These are phyloP conservation scores for Anthracocystis walkeri DNA, from an alignment of 1,284 basidiomycete species.

Conservation along the genomic window DNA sequence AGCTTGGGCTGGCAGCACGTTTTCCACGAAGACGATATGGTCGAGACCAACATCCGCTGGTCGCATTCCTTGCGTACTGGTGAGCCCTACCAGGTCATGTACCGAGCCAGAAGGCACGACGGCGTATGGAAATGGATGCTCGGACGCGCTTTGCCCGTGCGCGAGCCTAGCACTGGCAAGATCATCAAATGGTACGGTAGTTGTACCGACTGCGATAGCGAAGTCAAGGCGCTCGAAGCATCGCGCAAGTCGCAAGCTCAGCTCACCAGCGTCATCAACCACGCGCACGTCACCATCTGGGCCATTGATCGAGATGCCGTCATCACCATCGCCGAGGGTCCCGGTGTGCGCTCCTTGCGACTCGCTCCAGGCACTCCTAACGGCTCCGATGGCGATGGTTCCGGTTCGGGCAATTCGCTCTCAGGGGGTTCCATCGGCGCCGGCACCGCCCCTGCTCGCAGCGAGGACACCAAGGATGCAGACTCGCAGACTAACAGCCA, in stretches of 20 bases:
- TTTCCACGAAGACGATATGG: constrained; percentile 70
- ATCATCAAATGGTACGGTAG: constrained; percentile 69
- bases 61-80: constrained; percentile 68
- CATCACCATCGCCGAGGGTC: constrained; percentile 64
- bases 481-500: constrained; percentile 55
- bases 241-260: constrained; percentile 60
- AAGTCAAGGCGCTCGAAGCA: constrained; percentile 62
- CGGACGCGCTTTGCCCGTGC: constrained; percentile 65
- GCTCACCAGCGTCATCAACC: constrained; percentile 65
- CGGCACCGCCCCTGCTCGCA: constrained; percentile 22
- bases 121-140: constrained; percentile 67
- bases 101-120: constrained; percentile 64
- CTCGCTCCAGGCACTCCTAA: constrained; percentile 61
- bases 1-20: constrained; percentile 68
- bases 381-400: constrained; percentile 50
- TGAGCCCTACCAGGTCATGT: constrained; percentile 68
- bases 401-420: constrained; percentile 42
- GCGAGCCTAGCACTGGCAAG: constrained; percentile 54
- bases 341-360: constrained; percentile 61
- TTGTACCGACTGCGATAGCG: constrained; percentile 65
- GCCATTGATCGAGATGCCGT: constrained; percentile 58
- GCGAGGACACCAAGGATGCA: constrained; percentile 45
- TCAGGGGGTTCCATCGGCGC: constrained; percentile 25
- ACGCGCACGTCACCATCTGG: constrained; percentile 66
- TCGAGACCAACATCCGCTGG: constrained; percentile 62